phyloP scores from a whole-genome alignment of 352 stramenopile species.

The Halophytophthora polymorphica region DNA sequence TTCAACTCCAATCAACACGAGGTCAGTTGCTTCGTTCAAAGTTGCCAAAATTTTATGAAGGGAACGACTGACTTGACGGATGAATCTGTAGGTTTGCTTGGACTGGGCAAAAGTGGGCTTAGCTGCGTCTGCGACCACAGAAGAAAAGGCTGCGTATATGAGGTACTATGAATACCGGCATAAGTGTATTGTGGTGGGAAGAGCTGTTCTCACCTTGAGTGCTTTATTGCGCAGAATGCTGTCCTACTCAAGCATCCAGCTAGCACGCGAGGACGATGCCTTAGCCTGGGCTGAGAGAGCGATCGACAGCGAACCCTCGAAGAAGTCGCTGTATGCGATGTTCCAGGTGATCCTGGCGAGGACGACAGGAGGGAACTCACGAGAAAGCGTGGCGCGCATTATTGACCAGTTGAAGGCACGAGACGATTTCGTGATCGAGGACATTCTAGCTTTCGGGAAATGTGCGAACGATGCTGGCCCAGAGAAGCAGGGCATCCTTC shows the following conservation, averaged over 20 bases:
- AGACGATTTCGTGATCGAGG: constrained; percentile 64
- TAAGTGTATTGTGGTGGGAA: too few species aligned
- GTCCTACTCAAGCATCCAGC: constrained; percentile 35
- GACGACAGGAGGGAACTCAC: constrained; percentile 5
- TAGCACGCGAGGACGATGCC: constrained; percentile 29
- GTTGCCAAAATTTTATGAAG: not conserved
- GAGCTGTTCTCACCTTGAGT: too few species aligned
- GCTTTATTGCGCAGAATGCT: constrained; percentile 18
- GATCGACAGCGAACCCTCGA: constrained; percentile 41
- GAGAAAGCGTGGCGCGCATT: constrained; percentile 16
- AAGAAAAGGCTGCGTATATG: constrained; percentile 50
- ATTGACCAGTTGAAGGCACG: constrained; percentile 35
- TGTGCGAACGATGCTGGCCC: constrained; percentile 23
- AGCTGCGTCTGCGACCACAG: constrained; percentile 11
- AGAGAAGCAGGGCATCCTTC: constrained; percentile 31
- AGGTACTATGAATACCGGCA: too few species aligned
- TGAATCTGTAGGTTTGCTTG: constrained; percentile 37
- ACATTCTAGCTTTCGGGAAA: constrained; percentile 59
- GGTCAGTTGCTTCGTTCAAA: constrained; percentile 18
- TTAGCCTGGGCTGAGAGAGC: constrained; percentile 46
- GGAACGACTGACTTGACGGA: constrained; percentile 1
- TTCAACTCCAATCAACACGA: constrained; percentile 36
- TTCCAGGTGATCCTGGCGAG: constrained; percentile 41
- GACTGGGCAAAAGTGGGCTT: constrained; percentile 41
- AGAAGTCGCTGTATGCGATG: constrained; percentile 55